Conservation (phyloP, 2,329 filamentous ascomycete species). For the Hymenoscyphus salicellus region DNA sequence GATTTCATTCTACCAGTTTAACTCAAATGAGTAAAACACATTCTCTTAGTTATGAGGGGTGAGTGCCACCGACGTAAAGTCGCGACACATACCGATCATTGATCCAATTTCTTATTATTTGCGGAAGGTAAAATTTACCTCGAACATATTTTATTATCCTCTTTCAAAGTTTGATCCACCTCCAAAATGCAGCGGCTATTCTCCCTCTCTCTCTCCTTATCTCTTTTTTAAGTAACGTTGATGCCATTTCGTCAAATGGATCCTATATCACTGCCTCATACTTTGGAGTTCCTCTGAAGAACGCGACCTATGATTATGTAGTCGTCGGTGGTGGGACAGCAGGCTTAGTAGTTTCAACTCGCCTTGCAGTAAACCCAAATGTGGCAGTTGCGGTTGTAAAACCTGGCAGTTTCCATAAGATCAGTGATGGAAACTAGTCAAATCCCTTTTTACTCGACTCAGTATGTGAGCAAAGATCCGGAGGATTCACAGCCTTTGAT, state of each 20-base stretch:
- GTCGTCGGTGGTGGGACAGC: constrained; percentile 23
- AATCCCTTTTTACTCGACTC: neutral
- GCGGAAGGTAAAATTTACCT: too few species aligned
- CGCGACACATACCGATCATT: too few species aligned
- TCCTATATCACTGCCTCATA: neutral
- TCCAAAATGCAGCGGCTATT: neutral
- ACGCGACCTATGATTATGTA: constrained; percentile 16
- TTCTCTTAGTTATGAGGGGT: too few species aligned
- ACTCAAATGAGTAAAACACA: too few species aligned
- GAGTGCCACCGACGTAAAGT: too few species aligned
- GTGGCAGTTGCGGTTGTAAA: constrained; percentile 27
- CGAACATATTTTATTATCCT: too few species aligned
- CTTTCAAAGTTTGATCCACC: too few species aligned
- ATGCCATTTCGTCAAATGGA: neutral
- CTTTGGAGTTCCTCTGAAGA: neutral
- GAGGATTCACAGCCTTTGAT: neutral
- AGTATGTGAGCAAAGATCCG: neutral
- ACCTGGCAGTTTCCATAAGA: constrained; percentile 15
- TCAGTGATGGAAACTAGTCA: neutral
- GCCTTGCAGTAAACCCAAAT: constrained; percentile 19
- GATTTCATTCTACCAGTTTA: too few species aligned
- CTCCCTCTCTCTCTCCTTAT: neutral
- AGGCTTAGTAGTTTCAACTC: constrained; percentile 24
- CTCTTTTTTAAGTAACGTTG: neutral
- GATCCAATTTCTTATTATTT: too few species aligned